Conservation (phyloP, 2,329 filamentous ascomycete species). For the Lachnellula arida region DNA sequence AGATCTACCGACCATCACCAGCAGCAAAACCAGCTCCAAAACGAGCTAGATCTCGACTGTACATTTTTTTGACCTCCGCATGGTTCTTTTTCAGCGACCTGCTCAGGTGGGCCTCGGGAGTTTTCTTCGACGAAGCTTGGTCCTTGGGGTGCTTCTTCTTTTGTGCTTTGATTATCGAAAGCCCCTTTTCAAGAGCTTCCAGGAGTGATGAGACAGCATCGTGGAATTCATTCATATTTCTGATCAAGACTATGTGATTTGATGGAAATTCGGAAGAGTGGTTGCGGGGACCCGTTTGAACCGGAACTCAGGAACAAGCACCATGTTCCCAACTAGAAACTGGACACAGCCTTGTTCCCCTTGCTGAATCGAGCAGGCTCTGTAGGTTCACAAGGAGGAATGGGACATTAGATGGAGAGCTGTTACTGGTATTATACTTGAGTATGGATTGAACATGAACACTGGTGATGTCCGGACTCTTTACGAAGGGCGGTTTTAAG, state of each 20-base stretch:
- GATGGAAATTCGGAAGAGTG: neutral
- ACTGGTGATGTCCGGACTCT: neutral
- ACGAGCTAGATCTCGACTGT: conserved; percentile 38
- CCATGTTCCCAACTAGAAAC: too few species aligned
- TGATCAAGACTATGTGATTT: neutral
- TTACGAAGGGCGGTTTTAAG: neutral
- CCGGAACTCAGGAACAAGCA: too few species aligned
- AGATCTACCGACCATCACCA: conserved; percentile 42
- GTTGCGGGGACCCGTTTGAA: too few species aligned
- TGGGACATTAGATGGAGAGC: too few species aligned
- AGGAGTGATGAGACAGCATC: conserved; percentile 41
- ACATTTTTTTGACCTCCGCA: conserved; percentile 38
- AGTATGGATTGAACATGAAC: neutral
- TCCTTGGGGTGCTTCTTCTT: conserved; percentile 24
- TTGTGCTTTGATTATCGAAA: conserved; percentile 37
- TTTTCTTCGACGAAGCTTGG: conserved; percentile 31
- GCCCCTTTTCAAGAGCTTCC: conserved; percentile 39
- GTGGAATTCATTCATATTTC: conserved; percentile 38
- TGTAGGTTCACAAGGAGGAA: too few species aligned
- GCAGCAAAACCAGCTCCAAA: conserved; percentile 40
- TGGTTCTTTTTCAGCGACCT: conserved; percentile 26
- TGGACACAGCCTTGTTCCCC: too few species aligned
- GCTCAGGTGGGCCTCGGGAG: conserved; percentile 38
- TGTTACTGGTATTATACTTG: too few species aligned
- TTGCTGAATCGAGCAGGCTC: too few species aligned